Conservation (phyloP, 805 yeast species). For the Metschnikowia cubensis region DNA sequence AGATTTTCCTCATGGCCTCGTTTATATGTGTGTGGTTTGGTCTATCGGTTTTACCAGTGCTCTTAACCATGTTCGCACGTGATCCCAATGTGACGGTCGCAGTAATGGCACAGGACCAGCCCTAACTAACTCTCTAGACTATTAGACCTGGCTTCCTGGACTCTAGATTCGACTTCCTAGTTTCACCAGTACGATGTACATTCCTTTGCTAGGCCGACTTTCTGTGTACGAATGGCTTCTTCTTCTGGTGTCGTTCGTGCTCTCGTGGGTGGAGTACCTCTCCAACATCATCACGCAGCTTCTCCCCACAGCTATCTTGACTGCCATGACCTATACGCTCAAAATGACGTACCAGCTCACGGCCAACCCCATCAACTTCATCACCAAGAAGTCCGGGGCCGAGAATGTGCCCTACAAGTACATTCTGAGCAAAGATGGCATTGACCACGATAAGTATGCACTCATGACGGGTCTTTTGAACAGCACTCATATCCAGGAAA, state of each 20-base stretch:
- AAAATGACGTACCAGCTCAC: conserved; percentile 25
- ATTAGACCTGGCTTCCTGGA: no score
- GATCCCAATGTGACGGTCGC: no score
- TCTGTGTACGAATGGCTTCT: conserved; percentile 48
- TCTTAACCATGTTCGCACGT: no score
- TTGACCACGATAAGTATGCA: conserved; percentile 22
- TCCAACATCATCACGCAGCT: conserved; percentile 41
- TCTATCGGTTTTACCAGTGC: no score
- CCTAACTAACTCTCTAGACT: no score
- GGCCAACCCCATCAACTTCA: conserved; percentile 25
- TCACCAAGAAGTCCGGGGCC: conserved; percentile 11
- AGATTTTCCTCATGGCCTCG: no score
- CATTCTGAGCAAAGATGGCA: conserved; percentile 17
- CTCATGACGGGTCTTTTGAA: conserved; percentile 38
- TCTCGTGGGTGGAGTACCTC: conserved; percentile 49
- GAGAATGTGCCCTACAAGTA: conserved; percentile 21
- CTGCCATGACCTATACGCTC: conserved; percentile 29
- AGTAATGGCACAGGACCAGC: no score
- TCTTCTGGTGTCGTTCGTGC: conserved; percentile 38
- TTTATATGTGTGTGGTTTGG: no score
- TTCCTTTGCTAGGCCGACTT: conserved; percentile 34
- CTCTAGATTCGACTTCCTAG: no score
- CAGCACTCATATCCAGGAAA: conserved; percentile 55
- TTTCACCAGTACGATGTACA: conserved; percentile 6
- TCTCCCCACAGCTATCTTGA: conserved; percentile 43